phyloP scores from a whole-genome alignment of 176 grass and related monocot species.

The Zizania latifolia region DNA sequence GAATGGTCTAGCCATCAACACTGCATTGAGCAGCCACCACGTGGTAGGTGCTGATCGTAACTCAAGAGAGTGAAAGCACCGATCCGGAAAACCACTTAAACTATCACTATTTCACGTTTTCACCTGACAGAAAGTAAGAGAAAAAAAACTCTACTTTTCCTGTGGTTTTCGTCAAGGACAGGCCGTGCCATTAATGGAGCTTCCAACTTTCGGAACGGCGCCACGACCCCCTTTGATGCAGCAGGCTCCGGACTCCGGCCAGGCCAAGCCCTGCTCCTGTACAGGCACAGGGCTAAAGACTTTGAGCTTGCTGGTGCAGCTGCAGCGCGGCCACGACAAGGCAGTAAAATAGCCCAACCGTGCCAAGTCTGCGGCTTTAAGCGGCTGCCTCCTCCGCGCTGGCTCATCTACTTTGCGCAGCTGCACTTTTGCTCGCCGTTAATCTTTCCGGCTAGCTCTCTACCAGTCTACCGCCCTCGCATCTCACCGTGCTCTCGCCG shows the following conservation, averaged over 20 bases:
- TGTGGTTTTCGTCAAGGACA: not conserved
- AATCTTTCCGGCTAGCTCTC: not conserved
- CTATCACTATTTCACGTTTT: not conserved
- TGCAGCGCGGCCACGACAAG: constrained; percentile 21
- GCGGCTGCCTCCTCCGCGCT: constrained; percentile 14
- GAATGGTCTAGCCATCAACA: constrained; percentile 33
- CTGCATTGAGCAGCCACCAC: constrained; percentile 22
- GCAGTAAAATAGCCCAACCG: constrained; percentile 21
- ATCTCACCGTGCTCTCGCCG: not conserved
- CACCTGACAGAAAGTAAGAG: not conserved
- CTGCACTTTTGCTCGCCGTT: not conserved
- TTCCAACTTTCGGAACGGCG: not conserved
- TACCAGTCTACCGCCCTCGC: not conserved
- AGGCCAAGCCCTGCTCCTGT: not conserved
- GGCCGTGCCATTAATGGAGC: constrained; percentile 12
- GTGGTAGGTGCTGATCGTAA: constrained; percentile 29
- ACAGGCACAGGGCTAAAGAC: not conserved
- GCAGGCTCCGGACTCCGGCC: not conserved
- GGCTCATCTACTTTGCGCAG: not conserved
- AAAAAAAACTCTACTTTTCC: not conserved
- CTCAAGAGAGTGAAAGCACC: not conserved
- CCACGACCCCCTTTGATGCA: not conserved
- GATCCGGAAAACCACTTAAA: not conserved
- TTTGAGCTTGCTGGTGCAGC: not conserved
- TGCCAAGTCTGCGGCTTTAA: not conserved